Evolutionary conservation across 257 asterid genomes (phyloP).

Genomic region (Penstemon eatonii): DNA sequence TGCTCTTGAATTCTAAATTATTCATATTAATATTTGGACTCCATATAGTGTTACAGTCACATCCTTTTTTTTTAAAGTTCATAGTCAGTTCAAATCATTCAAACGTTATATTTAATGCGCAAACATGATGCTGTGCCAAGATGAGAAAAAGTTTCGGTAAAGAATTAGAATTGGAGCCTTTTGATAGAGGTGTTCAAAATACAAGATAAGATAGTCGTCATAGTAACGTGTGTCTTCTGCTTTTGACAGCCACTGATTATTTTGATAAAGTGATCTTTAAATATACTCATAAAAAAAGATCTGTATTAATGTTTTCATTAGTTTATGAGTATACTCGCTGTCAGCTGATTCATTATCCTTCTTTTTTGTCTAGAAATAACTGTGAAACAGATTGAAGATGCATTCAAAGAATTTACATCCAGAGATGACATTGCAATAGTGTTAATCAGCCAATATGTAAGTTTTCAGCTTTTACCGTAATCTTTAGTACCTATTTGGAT

Average conservation of each 20-base stretch:
- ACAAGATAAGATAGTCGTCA: not conserved
- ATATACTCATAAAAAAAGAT: constrained; percentile 3
- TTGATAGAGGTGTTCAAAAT: not conserved
- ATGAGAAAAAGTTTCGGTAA: not conserved
- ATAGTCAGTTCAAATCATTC: not conserved
- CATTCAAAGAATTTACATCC: constrained; percentile 83
- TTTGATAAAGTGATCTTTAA: not conserved
- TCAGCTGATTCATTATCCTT: constrained; percentile 19
- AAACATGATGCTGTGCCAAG: constrained; percentile 5
- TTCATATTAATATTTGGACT: not conserved
- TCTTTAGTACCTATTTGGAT: not conserved
- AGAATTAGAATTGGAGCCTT: not conserved
- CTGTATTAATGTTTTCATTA: not conserved
- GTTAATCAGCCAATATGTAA: constrained; percentile 89
- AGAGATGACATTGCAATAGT: constrained; percentile 89
- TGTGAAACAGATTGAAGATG: constrained; percentile 85
- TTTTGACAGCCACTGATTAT: not conserved
- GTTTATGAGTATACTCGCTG: constrained; percentile 9
- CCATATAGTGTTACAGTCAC: constrained; percentile 4
- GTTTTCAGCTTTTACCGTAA: constrained; percentile 26
- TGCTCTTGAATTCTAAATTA: constrained; percentile 10
- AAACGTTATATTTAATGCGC: not conserved
- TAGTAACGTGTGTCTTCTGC: not conserved
- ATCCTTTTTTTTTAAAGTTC: not conserved
- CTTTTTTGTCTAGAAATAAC: constrained; percentile 58